Percentiles rank a stretch among this genome's conserved stretches.
Conservation (phyloP, 2,329 filamentous ascomycete species). For the Colletotrichum lindemuthianum region DNA sequence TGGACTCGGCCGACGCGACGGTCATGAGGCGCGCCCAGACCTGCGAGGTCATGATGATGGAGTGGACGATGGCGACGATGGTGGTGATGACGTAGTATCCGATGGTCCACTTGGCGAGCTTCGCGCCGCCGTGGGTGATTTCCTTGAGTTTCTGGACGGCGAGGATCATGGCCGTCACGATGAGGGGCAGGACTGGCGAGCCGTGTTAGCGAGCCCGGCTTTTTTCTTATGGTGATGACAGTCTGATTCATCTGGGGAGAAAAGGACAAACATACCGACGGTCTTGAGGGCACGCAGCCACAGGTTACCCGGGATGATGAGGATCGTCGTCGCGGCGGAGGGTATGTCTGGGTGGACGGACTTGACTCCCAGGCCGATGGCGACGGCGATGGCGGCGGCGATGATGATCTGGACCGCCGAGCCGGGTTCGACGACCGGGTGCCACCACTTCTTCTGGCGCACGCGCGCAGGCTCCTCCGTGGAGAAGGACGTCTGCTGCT, state of each 20-base stretch:
- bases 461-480: conserved; percentile 33
- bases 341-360: conserved; percentile 54
- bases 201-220: conserved; percentile 2
- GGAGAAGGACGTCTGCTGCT: conserved; percentile 23
- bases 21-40: conserved; percentile 60
- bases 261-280: conserved; percentile 49
- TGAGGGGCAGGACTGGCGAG: conserved; percentile 59
- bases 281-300: conserved; percentile 61
- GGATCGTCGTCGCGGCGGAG: conserved; percentile 50
- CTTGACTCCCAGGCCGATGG: conserved; percentile 58
- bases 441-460: conserved; percentile 46
- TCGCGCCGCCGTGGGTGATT: conserved; percentile 54
- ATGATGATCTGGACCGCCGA: conserved; percentile 60
- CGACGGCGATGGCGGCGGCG: conserved; percentile 59
- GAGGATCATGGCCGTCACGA: conserved; percentile 62
- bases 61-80: conserved; percentile 58
- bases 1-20: conserved; percentile 45
- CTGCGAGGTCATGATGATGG: conserved; percentile 55
- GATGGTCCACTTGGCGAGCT: conserved; percentile 59
- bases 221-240: too few species aligned
- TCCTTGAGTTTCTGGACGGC: conserved; percentile 58
- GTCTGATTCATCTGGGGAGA: not conserved
- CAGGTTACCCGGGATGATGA: conserved; percentile 59
- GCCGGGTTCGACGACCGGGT: conserved; percentile 52
- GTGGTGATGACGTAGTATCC: conserved; percentile 62